Evolutionary conservation across 129 eudicot species (phyloP), one percentile per base, ranked within the genome.

Genomic region (Tanacetum coccineum): DNA sequence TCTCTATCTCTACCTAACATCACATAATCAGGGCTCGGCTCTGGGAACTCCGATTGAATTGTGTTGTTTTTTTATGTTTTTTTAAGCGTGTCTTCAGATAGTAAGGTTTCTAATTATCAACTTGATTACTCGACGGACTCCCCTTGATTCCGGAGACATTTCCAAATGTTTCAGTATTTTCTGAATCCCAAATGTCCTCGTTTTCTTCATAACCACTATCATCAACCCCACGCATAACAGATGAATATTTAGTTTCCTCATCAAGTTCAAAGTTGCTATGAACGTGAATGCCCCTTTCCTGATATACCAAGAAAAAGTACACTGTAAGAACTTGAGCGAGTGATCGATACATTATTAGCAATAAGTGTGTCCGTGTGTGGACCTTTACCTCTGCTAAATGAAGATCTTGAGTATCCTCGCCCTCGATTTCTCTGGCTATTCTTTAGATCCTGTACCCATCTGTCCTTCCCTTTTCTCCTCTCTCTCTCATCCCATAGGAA

Each of bases 381-480:
- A 52, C 12, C 58, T 54, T 76, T 59, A 93, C 98, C 89, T 93
- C 98, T 3, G 98, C 98, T 60, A 93, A 81, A 84, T 93, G 98
- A 74, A 89, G 92, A 83, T 93, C 98, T 46, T 68, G 75, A 18
- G 98, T 93, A 19, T 86, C 96, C 40, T 93, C 98, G n/a, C 92
- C 81, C 83, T 93, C 98, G n/a, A 89, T 93, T 77, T 93, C 98
- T 71, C 95, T 84, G 57, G 98, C 98, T 70, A 93, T 69, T 78
- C 98, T n/a, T 81, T 67, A 66, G 6, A 47, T 96, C 98, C 76
- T n/a, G n/a, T n/a, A n/a, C n/a, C n/a, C n/a, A n/a, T n/a, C n/a
- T n/a, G n/a, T n/a, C n/a, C n/a, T n/a, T 84, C 92, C 78, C 70
- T 87, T 72, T 93, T 96, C n/a, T n/a, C n/a, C 98, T 72, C 81